Evolutionary conservation across 208 protist species (phyloP), one percentile per base, ranked within the genome.

Genomic region (Acanthamoeba triangularis): DNA sequence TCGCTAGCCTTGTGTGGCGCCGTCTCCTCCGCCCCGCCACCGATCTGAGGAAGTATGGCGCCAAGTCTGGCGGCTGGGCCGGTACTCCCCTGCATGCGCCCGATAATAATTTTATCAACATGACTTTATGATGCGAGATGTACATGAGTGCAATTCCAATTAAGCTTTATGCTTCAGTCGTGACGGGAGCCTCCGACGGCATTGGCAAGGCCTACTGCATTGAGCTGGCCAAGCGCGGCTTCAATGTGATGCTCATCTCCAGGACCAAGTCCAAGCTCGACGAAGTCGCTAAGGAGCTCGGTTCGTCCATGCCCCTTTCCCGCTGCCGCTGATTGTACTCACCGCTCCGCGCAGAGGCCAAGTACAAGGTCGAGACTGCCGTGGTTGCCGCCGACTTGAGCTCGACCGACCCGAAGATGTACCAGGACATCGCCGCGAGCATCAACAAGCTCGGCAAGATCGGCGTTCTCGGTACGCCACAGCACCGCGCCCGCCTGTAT

Each of bases 161-260:
- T n/a, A n/a, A n/a, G n/a, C n/a, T n/a, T n/a, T n/a, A 33, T 35
- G 63, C n/a, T 72, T 72, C 30, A 28, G 98, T 99, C 59, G 98
- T 99, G 28, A 99, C 99, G 41, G 99, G 99, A 56, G 98, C 98
- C 13, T 98, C 98, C 56, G 98, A 99, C 97, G 99, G 99, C 78
- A 99, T 99, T 90, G 99, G 99, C 37, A 97, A 97, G 90, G 99
- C 98, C 14, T 98, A 99, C 97, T 95, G 98, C 35, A 52, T 99
- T 30, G 98, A 99, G 93, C 97, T 99, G 18, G 98, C 98, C 13
- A 98, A 96, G 82, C 98, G 97, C 80, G 98, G 98, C 54, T 98
- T 99, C 93, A 99, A 99, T 95, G 96, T 99, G n/a, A 97, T 98
- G 78, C 96, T 99, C 30, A 97, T 99, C 93, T 97, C 97, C 2